These are phyloP conservation scores for Rubia yunnanensis DNA, from an alignment of 257 asterid genomes.

Conservation along the genomic window DNA sequence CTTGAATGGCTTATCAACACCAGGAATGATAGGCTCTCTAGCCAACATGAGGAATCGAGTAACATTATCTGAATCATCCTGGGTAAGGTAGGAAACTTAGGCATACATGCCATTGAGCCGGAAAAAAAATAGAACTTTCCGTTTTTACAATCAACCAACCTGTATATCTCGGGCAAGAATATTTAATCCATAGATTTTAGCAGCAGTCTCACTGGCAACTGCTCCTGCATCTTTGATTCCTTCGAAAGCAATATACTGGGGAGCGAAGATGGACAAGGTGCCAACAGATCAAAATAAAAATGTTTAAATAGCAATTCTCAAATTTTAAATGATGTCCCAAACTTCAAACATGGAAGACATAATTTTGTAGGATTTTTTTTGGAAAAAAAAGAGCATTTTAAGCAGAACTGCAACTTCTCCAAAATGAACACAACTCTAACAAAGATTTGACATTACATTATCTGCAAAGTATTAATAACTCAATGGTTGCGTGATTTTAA, in stretches of 20 bases:
- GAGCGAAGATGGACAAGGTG: constrained; percentile 11
- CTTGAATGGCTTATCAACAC: constrained; percentile 90
- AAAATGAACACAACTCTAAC: background rate
- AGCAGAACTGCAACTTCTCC: background rate
- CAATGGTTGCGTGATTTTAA: background rate
- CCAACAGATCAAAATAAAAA: constrained; percentile 1
- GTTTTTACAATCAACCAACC: constrained; percentile 32
- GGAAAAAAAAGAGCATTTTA: background rate
- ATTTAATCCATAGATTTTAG: constrained; percentile 68
- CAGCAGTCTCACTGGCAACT: constrained; percentile 87
- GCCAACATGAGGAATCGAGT: constrained; percentile 98
- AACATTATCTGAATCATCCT: constrained; percentile 92
- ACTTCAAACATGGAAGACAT: background rate
- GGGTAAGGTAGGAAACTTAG: constrained; percentile 21
- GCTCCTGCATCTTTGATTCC: constrained; percentile 88
- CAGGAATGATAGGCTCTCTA: constrained; percentile 97
- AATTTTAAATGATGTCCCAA: background rate
- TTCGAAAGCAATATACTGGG: constrained; percentile 66
- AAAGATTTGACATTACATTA: background rate
- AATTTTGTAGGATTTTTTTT: background rate
- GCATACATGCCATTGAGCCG: background rate
- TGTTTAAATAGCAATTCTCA: background rate
- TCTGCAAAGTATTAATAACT: background rate
- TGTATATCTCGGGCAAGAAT: constrained; percentile 90
- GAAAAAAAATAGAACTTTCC: background rate